Conservation (phyloP, 164 flowering plant genomes). For the Liquidambar formosana region DNA sequence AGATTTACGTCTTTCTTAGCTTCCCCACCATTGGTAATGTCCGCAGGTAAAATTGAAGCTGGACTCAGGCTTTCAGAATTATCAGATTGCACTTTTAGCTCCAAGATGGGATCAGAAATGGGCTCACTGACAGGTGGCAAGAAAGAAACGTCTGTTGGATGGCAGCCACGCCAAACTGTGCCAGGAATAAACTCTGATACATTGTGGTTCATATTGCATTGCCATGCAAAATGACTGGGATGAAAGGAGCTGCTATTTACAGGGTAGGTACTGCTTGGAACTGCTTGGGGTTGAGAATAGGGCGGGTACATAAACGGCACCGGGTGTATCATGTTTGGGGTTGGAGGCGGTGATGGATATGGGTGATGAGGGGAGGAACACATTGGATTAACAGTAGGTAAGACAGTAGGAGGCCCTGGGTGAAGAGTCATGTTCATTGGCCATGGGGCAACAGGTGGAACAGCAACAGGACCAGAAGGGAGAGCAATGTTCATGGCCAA, state of each 20-base stretch:
- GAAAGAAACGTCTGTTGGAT: constrained; percentile 64
- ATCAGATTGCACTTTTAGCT: constrained; percentile 31
- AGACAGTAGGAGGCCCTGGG: constrained; percentile 53
- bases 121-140: constrained; percentile 60
- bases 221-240: constrained; percentile 80
- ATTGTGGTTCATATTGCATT: constrained; percentile 60
- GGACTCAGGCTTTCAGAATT: constrained; percentile 27
- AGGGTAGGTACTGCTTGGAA: constrained; percentile 58
- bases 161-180: constrained; percentile 78
- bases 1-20: constrained; percentile 37
- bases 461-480: constrained; percentile 58
- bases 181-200: constrained; percentile 65
- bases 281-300: constrained; percentile 61
- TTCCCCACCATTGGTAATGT: constrained; percentile 43
- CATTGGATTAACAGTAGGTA: constrained; percentile 57
- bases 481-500: constrained; percentile 59
- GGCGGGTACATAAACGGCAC: constrained; percentile 82
- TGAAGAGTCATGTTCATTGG: constrained; percentile 80
- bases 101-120: constrained; percentile 40
- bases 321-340: constrained; percentile 82
- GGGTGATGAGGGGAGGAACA: constrained; percentile 80
- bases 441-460: constrained; percentile 74
- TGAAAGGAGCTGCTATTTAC: constrained; percentile 55
- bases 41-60: constrained; percentile 44
- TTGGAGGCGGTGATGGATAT: constrained; percentile 82